These are phyloP conservation scores for Centella asiatica DNA, from an alignment of 129 eudicot species.

Conservation along the genomic window DNA sequence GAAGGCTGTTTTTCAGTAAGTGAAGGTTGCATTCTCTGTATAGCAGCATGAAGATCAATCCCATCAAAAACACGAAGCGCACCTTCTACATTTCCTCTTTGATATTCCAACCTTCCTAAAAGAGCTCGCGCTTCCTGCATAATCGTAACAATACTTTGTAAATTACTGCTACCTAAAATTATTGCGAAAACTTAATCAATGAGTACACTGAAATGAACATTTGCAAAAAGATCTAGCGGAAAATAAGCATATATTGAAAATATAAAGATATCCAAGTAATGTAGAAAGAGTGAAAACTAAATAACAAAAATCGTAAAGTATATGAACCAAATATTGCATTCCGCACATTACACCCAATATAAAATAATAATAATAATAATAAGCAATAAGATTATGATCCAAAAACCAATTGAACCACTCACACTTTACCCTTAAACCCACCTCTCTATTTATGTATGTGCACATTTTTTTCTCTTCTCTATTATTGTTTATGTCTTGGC, in stretches of 20 bases:
- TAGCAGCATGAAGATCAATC: conserved; percentile 83
- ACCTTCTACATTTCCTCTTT: conserved; percentile 90
- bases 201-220: not conserved
- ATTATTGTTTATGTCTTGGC: too few relatives aligned
- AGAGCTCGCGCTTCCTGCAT: conserved; percentile 94
- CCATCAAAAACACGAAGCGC: conserved; percentile 92
- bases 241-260: not conserved
- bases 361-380: too few relatives aligned
- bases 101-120: conserved; percentile 94
- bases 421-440: too few relatives aligned
- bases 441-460: too few relatives aligned
- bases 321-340: too few relatives aligned
- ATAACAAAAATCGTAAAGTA: too few relatives aligned
- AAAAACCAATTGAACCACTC: too few relatives aligned
- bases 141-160: not conserved
- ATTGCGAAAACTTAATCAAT: not conserved
- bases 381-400: too few relatives aligned
- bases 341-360: too few relatives aligned
- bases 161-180: not conserved
- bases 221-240: not conserved
- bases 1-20: conserved; percentile 51
- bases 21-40: conserved; percentile 66
- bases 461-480: too few relatives aligned
- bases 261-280: too few relatives aligned
- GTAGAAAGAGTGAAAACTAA: too few relatives aligned